These are phyloP conservation scores for Candida nonsorbophila DNA, from an alignment of 805 yeast genomes.

Conservation along the genomic window DNA sequence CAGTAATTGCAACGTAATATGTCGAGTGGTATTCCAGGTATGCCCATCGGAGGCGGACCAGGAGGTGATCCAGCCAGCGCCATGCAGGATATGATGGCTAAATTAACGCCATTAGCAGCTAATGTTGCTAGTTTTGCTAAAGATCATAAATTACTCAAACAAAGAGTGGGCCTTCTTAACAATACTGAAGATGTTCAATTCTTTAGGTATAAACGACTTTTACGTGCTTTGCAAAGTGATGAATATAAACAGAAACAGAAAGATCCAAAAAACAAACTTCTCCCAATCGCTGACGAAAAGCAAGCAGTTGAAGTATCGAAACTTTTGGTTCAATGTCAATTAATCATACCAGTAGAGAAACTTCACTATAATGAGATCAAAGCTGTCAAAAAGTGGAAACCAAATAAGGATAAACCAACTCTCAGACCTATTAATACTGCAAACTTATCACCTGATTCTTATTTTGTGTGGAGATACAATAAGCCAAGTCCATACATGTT, in stretches of 20 bases:
- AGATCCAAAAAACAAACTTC: constrained; percentile 39
- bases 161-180: constrained; percentile 74
- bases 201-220: constrained; percentile 80
- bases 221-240: constrained; percentile 69
- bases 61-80: too few species aligned
- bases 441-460: constrained; percentile 56
- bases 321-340: constrained; percentile 61
- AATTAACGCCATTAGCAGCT: constrained; percentile 47
- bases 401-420: constrained; percentile 61
- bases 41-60: too few species aligned
- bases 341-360: constrained; percentile 73
- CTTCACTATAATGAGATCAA: constrained; percentile 64
- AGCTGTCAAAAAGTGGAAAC: constrained; percentile 47
- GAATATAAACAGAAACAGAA: constrained; percentile 56
- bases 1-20: too few species aligned
- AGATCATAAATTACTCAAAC: constrained; percentile 62
- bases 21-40: too few species aligned
- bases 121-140: constrained; percentile 71
- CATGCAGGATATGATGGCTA: constrained; percentile 8
- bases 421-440: constrained; percentile 54
- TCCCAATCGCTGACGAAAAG: constrained; percentile 41
- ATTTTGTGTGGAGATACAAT: constrained; percentile 79
- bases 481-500: constrained; percentile 64
- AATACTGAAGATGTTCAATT: constrained; percentile 69
- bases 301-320: constrained; percentile 63